phyloP scores from a whole-genome alignment of 208 protist species.

The Balamuthia mandrillaris region DNA sequence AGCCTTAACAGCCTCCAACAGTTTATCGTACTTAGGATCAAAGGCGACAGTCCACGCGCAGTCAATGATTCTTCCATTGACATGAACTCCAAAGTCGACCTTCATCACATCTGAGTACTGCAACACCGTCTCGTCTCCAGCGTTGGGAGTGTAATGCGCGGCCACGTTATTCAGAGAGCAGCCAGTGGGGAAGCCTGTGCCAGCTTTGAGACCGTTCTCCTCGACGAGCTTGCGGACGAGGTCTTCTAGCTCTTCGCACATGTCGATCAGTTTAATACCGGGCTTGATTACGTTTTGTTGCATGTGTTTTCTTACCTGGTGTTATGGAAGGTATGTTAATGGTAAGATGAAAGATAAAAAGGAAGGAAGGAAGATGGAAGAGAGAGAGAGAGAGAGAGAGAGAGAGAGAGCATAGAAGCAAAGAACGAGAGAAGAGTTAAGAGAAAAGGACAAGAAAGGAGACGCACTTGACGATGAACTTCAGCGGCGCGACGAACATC shows the following conservation, averaged over 20 bases:
- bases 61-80: slow-evolving; percentile 95
- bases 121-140: slow-evolving; percentile 90
- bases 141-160: slow-evolving; percentile 97
- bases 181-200: slow-evolving; percentile 73
- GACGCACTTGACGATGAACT: slow-evolving; percentile 62
- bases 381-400: slow-evolving; percentile 40
- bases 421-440: slow-evolving; percentile 1
- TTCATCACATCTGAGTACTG: slow-evolving; percentile 94
- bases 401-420: too few relatives aligned
- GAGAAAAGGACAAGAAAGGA: too few relatives aligned
- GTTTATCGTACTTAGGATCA: slow-evolving; percentile 91
- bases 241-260: slow-evolving; percentile 50
- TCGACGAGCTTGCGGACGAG: slow-evolving; percentile 37
- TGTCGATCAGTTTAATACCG: slow-evolving; percentile 58
- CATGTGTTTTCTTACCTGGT: neutral
- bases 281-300: slow-evolving; percentile 38
- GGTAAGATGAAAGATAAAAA: slow-evolving; percentile 83
- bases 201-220: slow-evolving; percentile 41
- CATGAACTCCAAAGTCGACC: slow-evolving; percentile 97
- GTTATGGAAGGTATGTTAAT: slow-evolving; percentile 25
- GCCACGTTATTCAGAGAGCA: slow-evolving; percentile 93
- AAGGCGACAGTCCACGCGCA: slow-evolving; percentile 95
- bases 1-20: slow-evolving; percentile 91
- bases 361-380: too few relatives aligned
- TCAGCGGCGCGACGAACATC: slow-evolving; percentile 73